Evolutionary conservation across 2,329 filamentous ascomycete species (phyloP).

Genomic region (Phialophora chinensis): DNA sequence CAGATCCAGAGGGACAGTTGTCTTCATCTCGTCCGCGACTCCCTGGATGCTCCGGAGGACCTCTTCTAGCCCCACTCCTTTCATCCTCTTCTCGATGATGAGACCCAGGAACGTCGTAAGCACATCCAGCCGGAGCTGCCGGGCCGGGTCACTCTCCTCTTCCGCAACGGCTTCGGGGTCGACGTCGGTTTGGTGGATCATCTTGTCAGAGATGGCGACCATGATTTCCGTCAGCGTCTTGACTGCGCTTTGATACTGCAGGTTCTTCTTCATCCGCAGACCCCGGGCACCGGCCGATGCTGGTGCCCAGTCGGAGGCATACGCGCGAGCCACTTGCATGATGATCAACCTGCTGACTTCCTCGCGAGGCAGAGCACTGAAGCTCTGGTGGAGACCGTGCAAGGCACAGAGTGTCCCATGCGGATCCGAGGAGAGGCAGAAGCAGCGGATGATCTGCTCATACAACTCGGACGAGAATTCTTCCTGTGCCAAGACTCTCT

Average conservation of each 20-base stretch:
- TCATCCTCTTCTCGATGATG: constrained; percentile 47
- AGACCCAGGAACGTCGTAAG: constrained; percentile 50
- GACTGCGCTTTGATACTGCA: constrained; percentile 46
- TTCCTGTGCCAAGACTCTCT: constrained; percentile 41
- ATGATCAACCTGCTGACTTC: constrained; percentile 56
- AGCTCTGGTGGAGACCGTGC: constrained; percentile 51
- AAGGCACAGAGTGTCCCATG: constrained; percentile 58
- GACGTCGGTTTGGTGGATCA: constrained; percentile 42
- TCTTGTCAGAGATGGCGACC: constrained; percentile 50
- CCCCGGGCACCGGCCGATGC: constrained; percentile 15
- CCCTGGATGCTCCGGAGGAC: constrained; percentile 45
- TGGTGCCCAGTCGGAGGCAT: constrained; percentile 45
- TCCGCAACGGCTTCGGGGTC: constrained; percentile 43
- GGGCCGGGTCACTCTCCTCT: constrained; percentile 39
- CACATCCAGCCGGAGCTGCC: constrained; percentile 52
- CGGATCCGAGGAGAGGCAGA: constrained; percentile 57
- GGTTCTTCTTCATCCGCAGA: constrained; percentile 22
- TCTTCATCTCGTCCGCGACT: constrained; percentile 48
- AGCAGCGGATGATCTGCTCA: constrained; percentile 58
- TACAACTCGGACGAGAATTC: constrained; percentile 58
- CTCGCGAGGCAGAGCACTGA: constrained; percentile 54
- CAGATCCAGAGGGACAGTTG: constrained; percentile 29
- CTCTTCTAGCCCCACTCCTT: constrained; percentile 39
- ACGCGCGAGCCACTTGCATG: constrained; percentile 55
- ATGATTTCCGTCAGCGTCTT: constrained; percentile 55